Base-by-base conservation (phyloP, 805 yeast genomes). In the Candida adriatica region DNA sequence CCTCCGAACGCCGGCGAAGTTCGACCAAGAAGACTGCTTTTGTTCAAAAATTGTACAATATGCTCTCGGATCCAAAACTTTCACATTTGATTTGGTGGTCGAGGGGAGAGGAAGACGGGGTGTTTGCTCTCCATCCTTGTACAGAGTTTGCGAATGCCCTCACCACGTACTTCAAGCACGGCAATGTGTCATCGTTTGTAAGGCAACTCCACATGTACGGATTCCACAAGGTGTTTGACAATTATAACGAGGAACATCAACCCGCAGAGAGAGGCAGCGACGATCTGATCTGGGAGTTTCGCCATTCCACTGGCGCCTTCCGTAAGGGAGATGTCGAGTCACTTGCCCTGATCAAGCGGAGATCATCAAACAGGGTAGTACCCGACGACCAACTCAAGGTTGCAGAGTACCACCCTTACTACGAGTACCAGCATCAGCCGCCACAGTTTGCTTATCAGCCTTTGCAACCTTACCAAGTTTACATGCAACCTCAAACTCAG, bases 161-260 rank as follows among this genome's bases (percentile, higher is more conserved):
- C 30, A 75, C 81, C n/a, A 66, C 67, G 28, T 87, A 83, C 55
- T 88, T 90, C 66, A 90, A 90, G 55, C 96, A 88, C 60, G 94
- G 94, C 4, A 90, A 90, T 52, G 86, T 88, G 18, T 86, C 95
- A 16, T 78, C 90, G 38, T 90, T 90, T 62, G 95, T 90, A 21
- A 73, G 96, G 28, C 96, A 90, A 58, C 64, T 88, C 27, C 95
- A 90, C 62, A 90, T 88, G 96, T 87, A 87, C 55, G 96, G 96
- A 2, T 87, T 88, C 62, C 96, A 88, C 57, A 87, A 88, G 59
- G 78, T 71, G 61, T 45, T 50, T 33, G 56, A 49, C 38, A 27
- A 42, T 2, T 43, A 38, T 17, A 41, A 31, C 26, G 45, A 44
- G 13, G 34, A 36, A n/a, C 34, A 37, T 6, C 13, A 19, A 7